A percentile compares a stretch with the other conserved stretches of the same genome.
Evolutionary conservation across 2,329 filamentous ascomycete species (phyloP).

Genomic region (Purpureocillium lavendulum): DNA sequence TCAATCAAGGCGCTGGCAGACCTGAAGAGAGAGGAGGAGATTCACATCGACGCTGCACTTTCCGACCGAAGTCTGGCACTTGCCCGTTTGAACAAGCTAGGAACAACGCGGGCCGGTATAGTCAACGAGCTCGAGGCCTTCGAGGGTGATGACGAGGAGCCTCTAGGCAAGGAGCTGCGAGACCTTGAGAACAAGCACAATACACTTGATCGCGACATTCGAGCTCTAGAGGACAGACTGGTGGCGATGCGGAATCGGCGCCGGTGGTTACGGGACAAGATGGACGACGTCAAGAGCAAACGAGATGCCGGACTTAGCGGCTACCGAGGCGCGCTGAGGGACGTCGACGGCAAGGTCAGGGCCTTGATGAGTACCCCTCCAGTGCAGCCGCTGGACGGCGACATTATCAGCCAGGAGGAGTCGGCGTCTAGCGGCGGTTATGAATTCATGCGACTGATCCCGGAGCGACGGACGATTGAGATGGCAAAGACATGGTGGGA

Average conservation of each 20-base stretch:
- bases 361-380: slow-evolving; percentile 51
- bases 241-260: slow-evolving; percentile 51
- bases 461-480: slow-evolving; percentile 56
- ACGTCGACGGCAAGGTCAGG: slow-evolving; percentile 55
- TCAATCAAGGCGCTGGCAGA: slow-evolving; percentile 56
- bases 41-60: slow-evolving; percentile 48
- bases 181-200: slow-evolving; percentile 48
- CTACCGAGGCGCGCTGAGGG: slow-evolving; percentile 57
- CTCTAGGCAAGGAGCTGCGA: slow-evolving; percentile 52
- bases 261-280: slow-evolving; percentile 48
- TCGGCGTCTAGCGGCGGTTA: slow-evolving; percentile 27
- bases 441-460: slow-evolving; percentile 52
- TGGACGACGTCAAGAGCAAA: slow-evolving; percentile 55
- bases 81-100: slow-evolving; percentile 44
- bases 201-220: slow-evolving; percentile 53
- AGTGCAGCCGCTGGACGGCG: slow-evolving; percentile 41
- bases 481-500: slow-evolving; percentile 68
- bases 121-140: slow-evolving; percentile 43
- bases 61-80: slow-evolving; percentile 49
- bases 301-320: slow-evolving; percentile 65
- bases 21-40: slow-evolving; percentile 62
- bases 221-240: slow-evolving; percentile 55
- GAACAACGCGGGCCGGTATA: slow-evolving; percentile 41
- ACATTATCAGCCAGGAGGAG: slow-evolving; percentile 23
- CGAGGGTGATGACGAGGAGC: slow-evolving; percentile 46